Conservation (phyloP, 2,329 filamentous ascomycete genomes). For the Neofusicoccum cordaticola region DNA sequence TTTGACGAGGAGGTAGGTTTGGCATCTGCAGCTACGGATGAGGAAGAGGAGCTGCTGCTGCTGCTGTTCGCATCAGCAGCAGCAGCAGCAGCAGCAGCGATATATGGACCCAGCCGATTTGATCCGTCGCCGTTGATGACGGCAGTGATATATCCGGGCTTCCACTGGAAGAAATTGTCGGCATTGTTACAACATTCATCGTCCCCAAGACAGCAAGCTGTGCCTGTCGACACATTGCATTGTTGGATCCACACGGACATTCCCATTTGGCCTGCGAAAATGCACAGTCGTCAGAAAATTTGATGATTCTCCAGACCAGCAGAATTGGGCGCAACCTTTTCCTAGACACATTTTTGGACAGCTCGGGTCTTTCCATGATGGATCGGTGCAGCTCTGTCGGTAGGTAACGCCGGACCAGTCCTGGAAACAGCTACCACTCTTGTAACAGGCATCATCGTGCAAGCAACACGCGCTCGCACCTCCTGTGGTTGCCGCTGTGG, state of each 20-base stretch:
- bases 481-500: constrained; percentile 4
- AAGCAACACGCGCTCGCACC: constrained; percentile 8
- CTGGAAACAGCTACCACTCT: constrained; percentile 12
- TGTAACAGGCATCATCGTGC: constrained; percentile 12
- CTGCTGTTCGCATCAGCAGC: neutral
- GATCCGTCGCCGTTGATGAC: constrained; percentile 14
- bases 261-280: neutral
- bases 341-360: constrained; percentile 3
- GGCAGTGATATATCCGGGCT: constrained; percentile 11
- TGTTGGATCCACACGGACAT: constrained; percentile 1
- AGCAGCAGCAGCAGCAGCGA: neutral
- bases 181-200: neutral
- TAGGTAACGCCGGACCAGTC: constrained; percentile 16
- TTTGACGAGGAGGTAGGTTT: neutral
- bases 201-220: constrained; percentile 5
- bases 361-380: neutral
- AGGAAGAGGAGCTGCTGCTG: neutral
- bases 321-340: neutral
- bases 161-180: constrained; percentile 9
- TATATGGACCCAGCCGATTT: constrained; percentile 8
- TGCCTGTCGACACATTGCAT: neutral
- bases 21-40: neutral
- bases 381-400: constrained; percentile 11
- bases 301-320: neutral
- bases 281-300: neutral